These are phyloP conservation scores for Xylariales sp. DNA, from an alignment of 2,329 filamentous ascomycete species.

Conservation along the genomic window DNA sequence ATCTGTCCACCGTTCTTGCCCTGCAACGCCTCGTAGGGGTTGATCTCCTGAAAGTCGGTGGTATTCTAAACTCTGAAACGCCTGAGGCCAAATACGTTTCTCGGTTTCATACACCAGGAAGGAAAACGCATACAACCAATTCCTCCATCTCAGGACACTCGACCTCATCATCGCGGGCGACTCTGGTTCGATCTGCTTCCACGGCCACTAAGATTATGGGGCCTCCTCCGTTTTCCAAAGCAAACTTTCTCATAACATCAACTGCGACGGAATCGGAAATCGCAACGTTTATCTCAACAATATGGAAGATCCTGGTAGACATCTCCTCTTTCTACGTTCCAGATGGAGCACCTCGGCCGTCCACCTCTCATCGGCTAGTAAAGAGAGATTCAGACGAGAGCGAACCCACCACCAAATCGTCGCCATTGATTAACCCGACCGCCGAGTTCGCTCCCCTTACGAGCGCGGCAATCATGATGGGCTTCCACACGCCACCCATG, in stretches of 20 bases:
- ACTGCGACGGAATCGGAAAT: constrained; percentile 51
- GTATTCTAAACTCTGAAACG: constrained; percentile 44
- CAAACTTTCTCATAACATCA: constrained; percentile 53
- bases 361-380: constrained; percentile 3
- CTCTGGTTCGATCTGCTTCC: constrained; percentile 7
- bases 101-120: constrained; percentile 8
- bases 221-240: constrained; percentile 38
- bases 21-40: constrained; percentile 53
- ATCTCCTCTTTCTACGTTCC: constrained; percentile 41
- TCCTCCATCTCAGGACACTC: constrained; percentile 22
- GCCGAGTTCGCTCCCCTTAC: constrained; percentile 17
- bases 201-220: constrained; percentile 10
- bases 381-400: constrained; percentile 2
- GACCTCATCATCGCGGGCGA: constrained; percentile 15
- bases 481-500: constrained; percentile 12
- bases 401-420: constrained; percentile 6
- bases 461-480: constrained; percentile 18
- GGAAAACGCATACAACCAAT: constrained; percentile 15
- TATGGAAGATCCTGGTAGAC: constrained; percentile 45
- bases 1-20: constrained; percentile 52
- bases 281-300: constrained; percentile 45
- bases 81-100: constrained; percentile 21
- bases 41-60: constrained; percentile 54
- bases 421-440: constrained; percentile 13
- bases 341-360: constrained; percentile 21